Base-by-base conservation (phyloP, 768 basidiomycete genomes). In the Boletus reticuloceps region DNA sequence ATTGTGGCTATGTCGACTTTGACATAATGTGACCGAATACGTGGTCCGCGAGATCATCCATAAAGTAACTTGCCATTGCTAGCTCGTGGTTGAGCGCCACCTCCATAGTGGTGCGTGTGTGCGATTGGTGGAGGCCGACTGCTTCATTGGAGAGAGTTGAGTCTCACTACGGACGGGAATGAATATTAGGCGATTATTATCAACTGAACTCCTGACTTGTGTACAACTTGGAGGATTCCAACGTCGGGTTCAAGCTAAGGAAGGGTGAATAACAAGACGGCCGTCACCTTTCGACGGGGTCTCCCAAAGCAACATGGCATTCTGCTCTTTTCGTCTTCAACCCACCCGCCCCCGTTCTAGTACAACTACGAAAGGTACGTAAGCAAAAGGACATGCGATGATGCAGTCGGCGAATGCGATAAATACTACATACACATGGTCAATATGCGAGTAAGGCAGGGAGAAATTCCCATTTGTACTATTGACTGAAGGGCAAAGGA, bases 401-500 rank as follows among this genome's bases (percentile, higher is more conserved):
- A 57, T 54, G 62, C 36, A 38, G 54, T 50, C 36, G 40, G 50
- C 47, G 48, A 43, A 45, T 54, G 56, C 31, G 54, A 58, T 56
- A 61, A 50, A 60, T 56, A 47, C 59, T 64, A 65, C 64, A 65
- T 58, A 65, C 56, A 65, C 54, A 56, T 41, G n/a, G 39, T 51
- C 51, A 37, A 55, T 53, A 41, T 47, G 37, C 49, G 53, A 54
- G 48, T 22, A 50, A 44, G 47, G 59, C 16, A 44, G 53, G 56
- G 12, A 38, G 31, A 37, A 40, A 19, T 51, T 52, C 57, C 51
- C 60, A 47, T 50, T 54, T 50, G 40, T 58, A 52, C 54, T 48
- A 55, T 56, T 40, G 27, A 14, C 34, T 14, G 14, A 40, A 46
- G 39, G 34, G 16, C 20, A 46, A 51, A 16, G 20, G 31, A 47